Evolutionary conservation across 1,139 yeast species (phyloP).

Genomic region (Yamadazyma friedrichii): DNA sequence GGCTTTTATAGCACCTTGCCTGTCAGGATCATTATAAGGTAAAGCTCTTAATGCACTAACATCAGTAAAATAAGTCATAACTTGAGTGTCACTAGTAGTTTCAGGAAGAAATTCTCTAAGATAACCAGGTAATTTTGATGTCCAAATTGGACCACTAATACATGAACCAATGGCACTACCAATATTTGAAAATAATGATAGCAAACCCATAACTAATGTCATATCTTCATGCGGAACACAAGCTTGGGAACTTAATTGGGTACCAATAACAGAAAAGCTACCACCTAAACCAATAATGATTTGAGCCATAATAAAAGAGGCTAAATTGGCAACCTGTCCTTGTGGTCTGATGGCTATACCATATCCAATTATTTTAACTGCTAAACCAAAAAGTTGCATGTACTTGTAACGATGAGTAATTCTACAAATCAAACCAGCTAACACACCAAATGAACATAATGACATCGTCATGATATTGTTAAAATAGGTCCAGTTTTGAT

Average conservation of each 20-base stretch:
- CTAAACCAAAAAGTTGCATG: constrained; percentile 26
- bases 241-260: constrained; percentile 31
- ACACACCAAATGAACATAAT: constrained; percentile 29
- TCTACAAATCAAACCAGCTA: constrained; percentile 28
- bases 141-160: constrained; percentile 50
- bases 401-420: constrained; percentile 28
- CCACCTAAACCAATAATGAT: constrained; percentile 30
- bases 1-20: constrained; percentile 27
- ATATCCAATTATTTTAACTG: constrained; percentile 26
- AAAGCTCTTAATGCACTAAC: constrained; percentile 17
- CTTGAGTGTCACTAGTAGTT: constrained; percentile 13
- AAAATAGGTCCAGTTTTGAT: constrained; percentile 29
- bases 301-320: constrained; percentile 19
- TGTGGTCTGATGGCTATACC: constrained; percentile 22
- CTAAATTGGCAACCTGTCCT: constrained; percentile 18
- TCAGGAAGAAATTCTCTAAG: constrained; percentile 24
- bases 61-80: constrained; percentile 17
- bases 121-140: constrained; percentile 33
- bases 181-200: constrained; percentile 38
- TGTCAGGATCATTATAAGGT: constrained; percentile 20
- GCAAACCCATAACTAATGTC: constrained; percentile 42
- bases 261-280: constrained; percentile 27
- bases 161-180: constrained; percentile 47
- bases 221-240: constrained; percentile 45
- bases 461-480: constrained; percentile 30